Evolutionary conservation across 495 filamentous ascomycete species (phyloP), one percentile per base, ranked within the genome.

Genomic region (Peziza echinospora): DNA sequence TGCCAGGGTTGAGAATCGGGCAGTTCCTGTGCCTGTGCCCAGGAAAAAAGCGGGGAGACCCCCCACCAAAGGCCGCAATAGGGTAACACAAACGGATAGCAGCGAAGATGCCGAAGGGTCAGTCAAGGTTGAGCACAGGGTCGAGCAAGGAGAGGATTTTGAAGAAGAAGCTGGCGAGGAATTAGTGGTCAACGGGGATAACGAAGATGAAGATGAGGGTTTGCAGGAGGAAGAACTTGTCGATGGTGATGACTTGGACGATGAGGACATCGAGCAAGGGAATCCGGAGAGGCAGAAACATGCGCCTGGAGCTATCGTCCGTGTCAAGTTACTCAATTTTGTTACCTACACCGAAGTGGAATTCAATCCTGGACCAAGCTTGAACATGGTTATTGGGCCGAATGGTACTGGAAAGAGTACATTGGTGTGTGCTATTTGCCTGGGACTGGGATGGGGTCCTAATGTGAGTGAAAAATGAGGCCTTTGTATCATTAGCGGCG

Each of bases 311-410:
- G 79, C 86, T 19, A 93, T 97, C 54, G 76, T 93, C 13, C 73
- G 85, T 21, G 84, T 96, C 49, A 80, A 77, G 48, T 67, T 96
- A 24, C 67, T 64, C n/a, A 80, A 96, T 56, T 99, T 99, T 57
- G 84, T 99, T 23, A 99, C 91, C 0, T 99, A 96, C 61, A 84
- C 77, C 11, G 73, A 77, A 24, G 86, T 83, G 44, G 83, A 89
- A 51, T 93, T 94, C 62, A 73, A 73, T 43, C 84, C 82, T 3
- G 89, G 89, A 0, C 86, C 91, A 10, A 89, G 80, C 53, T 60
- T 99, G 54, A 99, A 99, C 59, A 96, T 99, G 91, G 76, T 99
- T 47, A 94, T 99, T 53, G 89, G 89, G 0, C 89, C 89, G 7
- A 99, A 99, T 58, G 89, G 89, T 40, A 94, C 89, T 0, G 89